phyloP scores from a whole-genome alignment of 345 rosid species.

The Syzygium oleosum region DNA sequence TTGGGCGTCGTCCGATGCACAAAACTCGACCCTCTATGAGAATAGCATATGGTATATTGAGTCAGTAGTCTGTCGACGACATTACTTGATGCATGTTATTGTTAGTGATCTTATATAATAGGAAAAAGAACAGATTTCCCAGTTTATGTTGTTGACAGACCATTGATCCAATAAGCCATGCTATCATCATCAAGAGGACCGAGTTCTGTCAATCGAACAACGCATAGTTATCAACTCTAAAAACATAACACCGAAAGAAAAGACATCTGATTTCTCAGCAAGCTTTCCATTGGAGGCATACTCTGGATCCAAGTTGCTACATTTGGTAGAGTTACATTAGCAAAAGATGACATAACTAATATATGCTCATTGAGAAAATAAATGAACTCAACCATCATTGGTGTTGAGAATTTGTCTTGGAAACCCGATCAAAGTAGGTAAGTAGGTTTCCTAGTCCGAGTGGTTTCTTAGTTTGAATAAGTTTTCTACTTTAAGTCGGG shows the following conservation, averaged over 20 bases:
- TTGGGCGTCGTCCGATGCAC: conserved; percentile 67
- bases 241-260: conserved; percentile 78
- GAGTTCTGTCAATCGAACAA: conserved; percentile 45
- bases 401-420: no score
- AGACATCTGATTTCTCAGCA: conserved; percentile 74
- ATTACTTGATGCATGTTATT: no score
- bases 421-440: no score
- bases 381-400: no score
- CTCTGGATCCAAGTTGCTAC: conserved; percentile 54
- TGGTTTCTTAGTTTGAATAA: no score
- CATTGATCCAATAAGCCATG: conserved; percentile 68
- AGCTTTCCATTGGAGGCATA: conserved; percentile 32
- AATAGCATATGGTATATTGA: conserved; percentile 62
- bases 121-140: no score
- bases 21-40: conserved; percentile 18
- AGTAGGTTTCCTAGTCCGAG: no score
- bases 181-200: conserved; percentile 3
- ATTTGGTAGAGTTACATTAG: background rate
- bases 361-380: background rate
- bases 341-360: background rate
- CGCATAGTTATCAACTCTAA: conserved; percentile 74
- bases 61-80: conserved; percentile 12
- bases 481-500: no score
- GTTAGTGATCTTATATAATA: no score
- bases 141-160: background rate